Conservation (phyloP, 2,329 filamentous ascomycete species). For the Hirsutella minnesotensis region DNA sequence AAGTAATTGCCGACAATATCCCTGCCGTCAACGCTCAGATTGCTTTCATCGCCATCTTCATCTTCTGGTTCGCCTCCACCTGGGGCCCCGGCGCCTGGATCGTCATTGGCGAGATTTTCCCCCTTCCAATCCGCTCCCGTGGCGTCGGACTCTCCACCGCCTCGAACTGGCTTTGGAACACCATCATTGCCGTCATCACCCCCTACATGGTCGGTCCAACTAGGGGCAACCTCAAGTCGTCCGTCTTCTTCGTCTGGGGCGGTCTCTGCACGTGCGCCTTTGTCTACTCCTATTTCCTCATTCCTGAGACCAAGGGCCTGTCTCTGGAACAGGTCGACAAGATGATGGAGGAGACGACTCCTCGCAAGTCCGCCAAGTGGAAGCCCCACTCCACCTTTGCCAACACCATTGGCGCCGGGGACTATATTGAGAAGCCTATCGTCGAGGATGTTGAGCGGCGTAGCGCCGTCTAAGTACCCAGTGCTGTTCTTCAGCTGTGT, state of each 20-base stretch:
- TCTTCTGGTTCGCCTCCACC: conserved; percentile 83
- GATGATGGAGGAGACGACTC: conserved; percentile 81
- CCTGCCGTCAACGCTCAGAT: conserved; percentile 59
- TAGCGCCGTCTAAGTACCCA: conserved; percentile 15
- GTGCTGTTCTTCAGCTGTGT: background rate
- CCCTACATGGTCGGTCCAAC: conserved; percentile 56
- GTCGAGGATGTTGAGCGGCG: conserved; percentile 16
- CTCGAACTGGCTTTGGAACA: conserved; percentile 90
- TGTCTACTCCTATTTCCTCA: conserved; percentile 60
- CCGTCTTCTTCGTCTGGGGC: conserved; percentile 69
- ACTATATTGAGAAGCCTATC: conserved; percentile 18
- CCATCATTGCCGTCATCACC: conserved; percentile 56
- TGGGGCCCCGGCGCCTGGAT: conserved; percentile 78
- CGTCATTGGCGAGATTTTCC: conserved; percentile 83
- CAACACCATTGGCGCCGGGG: conserved; percentile 20
- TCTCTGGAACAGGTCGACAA: conserved; percentile 71
- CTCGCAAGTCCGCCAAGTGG: conserved; percentile 68
- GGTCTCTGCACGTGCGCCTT: conserved; percentile 48
- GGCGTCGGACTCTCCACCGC: conserved; percentile 80
- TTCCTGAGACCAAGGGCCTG: conserved; percentile 65
- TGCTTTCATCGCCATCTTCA: conserved; percentile 82
- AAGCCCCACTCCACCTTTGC: conserved; percentile 60
- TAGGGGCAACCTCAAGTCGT: conserved; percentile 53
- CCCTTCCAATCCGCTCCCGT: conserved; percentile 75
- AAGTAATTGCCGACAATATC: conserved; percentile 37